Conservation (phyloP, 352 stramenopile species). For the Phytophthora fragariaefolia region DNA sequence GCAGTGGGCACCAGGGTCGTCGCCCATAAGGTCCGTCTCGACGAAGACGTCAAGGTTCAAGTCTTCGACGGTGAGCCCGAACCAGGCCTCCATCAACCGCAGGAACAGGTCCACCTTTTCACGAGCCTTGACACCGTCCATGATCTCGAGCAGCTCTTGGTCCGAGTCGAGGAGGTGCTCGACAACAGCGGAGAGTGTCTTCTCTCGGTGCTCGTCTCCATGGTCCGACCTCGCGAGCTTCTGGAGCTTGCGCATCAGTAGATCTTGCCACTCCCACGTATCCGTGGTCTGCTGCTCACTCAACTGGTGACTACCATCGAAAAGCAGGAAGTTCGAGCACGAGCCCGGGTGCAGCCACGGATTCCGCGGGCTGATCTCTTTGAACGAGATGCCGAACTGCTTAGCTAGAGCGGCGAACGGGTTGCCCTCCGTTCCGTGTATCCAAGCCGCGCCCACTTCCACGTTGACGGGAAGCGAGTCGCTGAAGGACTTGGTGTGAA, state of each 20-base stretch:
- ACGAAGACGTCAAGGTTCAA: conserved; percentile 41
- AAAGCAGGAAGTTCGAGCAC: conserved; percentile 57
- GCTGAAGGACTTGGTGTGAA: conserved; percentile 62
- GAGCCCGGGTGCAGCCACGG: conserved; percentile 67
- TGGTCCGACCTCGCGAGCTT: conserved; percentile 36
- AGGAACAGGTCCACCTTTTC: conserved; percentile 32
- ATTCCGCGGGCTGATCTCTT: conserved; percentile 64
- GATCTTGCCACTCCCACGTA: conserved; percentile 54
- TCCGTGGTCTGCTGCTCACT: conserved; percentile 42
- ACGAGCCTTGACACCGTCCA: conserved; percentile 22
- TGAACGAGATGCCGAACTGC: conserved; percentile 54
- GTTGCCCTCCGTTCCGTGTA: conserved; percentile 58
- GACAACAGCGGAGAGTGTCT: conserved; percentile 47
- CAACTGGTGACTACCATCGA: conserved; percentile 37
- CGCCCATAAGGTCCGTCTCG: conserved; percentile 41
- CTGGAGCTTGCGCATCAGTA: conserved; percentile 54
- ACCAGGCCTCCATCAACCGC: conserved; percentile 63
- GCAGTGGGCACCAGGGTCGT: conserved; percentile 60
- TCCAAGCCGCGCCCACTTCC: conserved; percentile 69
- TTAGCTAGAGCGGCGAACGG: conserved; percentile 48
- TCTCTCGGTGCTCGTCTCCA: conserved; percentile 14
- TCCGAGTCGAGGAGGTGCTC: conserved; percentile 39
- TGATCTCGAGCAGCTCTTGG: conserved; percentile 36
- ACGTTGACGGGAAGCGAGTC: conserved; percentile 48
- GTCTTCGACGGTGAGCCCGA: conserved; percentile 44